These are phyloP conservation scores for Cystobasidium pallidum DNA, from an alignment of 1,284 basidiomycete species.

Conservation along the genomic window DNA sequence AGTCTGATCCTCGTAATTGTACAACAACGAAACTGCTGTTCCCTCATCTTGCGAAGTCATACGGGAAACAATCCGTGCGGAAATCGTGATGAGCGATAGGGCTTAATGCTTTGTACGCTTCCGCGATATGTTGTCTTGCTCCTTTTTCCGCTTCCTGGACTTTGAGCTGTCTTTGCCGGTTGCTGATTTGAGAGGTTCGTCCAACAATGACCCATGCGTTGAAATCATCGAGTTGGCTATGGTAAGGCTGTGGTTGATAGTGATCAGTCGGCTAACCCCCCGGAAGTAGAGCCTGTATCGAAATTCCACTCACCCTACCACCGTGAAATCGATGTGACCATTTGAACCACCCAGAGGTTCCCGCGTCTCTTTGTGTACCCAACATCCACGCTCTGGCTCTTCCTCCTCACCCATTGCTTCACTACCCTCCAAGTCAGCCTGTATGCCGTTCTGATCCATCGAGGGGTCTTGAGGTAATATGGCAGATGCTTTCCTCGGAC, in stretches of 20 bases:
- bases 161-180: slow-evolving; percentile 22
- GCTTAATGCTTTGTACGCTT: slow-evolving; percentile 4
- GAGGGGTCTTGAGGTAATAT: slow-evolving; percentile 48
- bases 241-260: slow-evolving; percentile 66
- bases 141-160: slow-evolving; percentile 15
- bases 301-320: slow-evolving; percentile 73
- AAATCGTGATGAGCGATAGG: neutral
- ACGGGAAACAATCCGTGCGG: neutral
- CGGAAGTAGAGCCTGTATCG: slow-evolving; percentile 40
- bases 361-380: slow-evolving; percentile 75
- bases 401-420: slow-evolving; percentile 51
- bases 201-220: slow-evolving; percentile 83
- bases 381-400: slow-evolving; percentile 64
- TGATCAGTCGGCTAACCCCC: neutral
- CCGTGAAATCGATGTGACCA: slow-evolving; percentile 79
- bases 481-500: slow-evolving; percentile 16
- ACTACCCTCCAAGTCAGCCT: slow-evolving; percentile 36
- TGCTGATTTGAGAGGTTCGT: slow-evolving; percentile 76
- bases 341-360: slow-evolving; percentile 71
- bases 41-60: neutral
- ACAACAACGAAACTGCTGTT: slow-evolving; percentile 1
- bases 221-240: slow-evolving; percentile 95
- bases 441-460: slow-evolving; percentile 38
- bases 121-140: neutral
- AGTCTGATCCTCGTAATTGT: neutral